Base-by-base conservation (phyloP, 768 basidiomycete genomes). In the Russula sp. region DNA sequence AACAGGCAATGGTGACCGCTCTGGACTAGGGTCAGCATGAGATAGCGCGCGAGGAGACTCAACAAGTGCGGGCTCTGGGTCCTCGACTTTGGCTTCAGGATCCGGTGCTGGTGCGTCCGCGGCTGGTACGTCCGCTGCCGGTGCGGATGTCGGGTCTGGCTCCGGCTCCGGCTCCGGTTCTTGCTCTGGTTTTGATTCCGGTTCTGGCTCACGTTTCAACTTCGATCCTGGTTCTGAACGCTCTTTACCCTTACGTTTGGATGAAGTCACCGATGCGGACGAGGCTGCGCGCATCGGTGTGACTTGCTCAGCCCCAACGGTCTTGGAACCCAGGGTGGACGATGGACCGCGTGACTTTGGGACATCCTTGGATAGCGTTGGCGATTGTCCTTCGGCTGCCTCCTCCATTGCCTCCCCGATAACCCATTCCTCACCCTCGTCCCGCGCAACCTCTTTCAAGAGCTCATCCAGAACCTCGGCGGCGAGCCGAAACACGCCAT, bases 351-450 rank as follows among this genome's bases (percentile, higher is more conserved):
- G 26, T 28, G 59, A 61, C 38, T 51, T 51, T 10, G n/a, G 36
- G 26, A 18, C 20, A 26, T 28, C 30, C 18, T 44, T 3, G 42
- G 49, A 54, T 6, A 28, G 20, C 5, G 30, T 24, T 8, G 28
- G 13, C 28, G 24, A 28, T 18, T 38, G 56, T 26, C 44, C 42
- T 57, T 28, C 57, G 5, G 10, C 51, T 11, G 32, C 54, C n/a
- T 54, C 42, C 14, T 52, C 56, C 44, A 16, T 56, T 20, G 34
- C 68, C 5, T 40, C 62, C n/a, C 57, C 62, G 9, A 20, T 30
- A 6, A 64, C 67, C 67, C 66, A 64, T 28, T 63, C 65, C 46
- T 64, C 65, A 14, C 66, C 61, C 34, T 67, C 67, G 5, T 67
- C 67, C 50, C 64, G 67, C 38, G 67, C 67, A 36, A 59, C 52